A percentile compares a stretch with the other conserved stretches of the same genome.
These are phyloP conservation scores for Inosperma sp. DNA, from an alignment of 768 basidiomycete species.

Conservation along the genomic window DNA sequence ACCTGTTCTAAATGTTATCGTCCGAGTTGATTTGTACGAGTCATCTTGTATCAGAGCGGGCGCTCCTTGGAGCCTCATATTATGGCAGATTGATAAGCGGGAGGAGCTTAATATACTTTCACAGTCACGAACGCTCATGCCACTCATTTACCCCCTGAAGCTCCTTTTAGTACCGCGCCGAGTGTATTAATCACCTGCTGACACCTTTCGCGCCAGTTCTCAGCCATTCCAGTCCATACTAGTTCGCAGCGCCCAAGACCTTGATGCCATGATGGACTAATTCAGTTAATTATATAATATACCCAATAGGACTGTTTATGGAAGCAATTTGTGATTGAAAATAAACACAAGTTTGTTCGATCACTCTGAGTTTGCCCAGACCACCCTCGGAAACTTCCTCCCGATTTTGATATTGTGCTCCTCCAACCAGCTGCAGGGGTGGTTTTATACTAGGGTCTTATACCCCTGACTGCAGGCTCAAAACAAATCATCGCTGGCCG, in stretches of 20 bases:
- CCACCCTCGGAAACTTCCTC: background rate
- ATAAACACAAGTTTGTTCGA: background rate
- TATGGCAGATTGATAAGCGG: background rate
- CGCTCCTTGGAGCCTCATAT: background rate
- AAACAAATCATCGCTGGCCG: too few species aligned
- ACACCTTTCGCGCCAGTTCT: background rate
- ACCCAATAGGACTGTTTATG: background rate
- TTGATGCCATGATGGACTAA: background rate
- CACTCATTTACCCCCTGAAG: background rate
- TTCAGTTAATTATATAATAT: background rate
- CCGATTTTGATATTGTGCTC: background rate
- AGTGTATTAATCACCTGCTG: background rate
- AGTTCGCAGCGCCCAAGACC: background rate
- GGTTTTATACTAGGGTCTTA: too few species aligned
- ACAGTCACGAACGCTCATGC: background rate
- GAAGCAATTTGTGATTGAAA: background rate
- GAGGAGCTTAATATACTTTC: constrained; percentile 5
- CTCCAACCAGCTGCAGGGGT: too few species aligned
- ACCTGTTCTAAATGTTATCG: too few species aligned
- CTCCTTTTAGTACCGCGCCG: too few species aligned
- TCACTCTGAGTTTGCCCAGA: background rate
- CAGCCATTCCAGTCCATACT: background rate
- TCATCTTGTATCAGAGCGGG: background rate
- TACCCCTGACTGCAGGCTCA: too few species aligned
- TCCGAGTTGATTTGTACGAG: too few species aligned